A percentile compares a stretch with the other conserved stretches of the same genome.
Conservation (phyloP, 75 land plant genomes). For the Adiantum capillusveneris region DNA sequence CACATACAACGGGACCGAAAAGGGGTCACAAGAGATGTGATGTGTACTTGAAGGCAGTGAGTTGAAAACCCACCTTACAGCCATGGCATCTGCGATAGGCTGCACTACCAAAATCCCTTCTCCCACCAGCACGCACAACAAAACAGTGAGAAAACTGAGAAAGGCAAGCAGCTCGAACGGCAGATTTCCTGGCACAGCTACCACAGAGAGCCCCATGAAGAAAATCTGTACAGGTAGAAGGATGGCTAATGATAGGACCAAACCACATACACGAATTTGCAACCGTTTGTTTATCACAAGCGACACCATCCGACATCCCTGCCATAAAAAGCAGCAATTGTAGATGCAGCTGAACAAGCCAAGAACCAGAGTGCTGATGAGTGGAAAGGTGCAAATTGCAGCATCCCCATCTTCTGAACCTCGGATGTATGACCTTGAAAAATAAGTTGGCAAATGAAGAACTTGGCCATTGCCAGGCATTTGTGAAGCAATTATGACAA, state of each 20-base stretch:
- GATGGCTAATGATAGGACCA: conserved; percentile 33
- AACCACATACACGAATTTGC: conserved; percentile 43
- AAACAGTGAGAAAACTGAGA: conserved; percentile 31
- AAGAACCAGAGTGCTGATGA: conserved; percentile 42
- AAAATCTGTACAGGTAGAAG: conserved; percentile 43
- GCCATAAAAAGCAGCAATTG: conserved; percentile 33
- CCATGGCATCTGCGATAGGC: conserved; percentile 63
- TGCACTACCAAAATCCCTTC: conserved; percentile 54
- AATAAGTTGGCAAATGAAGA: neutral
- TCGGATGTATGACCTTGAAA: neutral
- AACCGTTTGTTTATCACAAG: conserved; percentile 66
- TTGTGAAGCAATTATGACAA: no score
- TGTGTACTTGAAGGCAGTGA: no score
- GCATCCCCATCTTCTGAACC: neutral
- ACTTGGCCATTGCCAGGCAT: neutral
- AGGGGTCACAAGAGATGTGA: no score
- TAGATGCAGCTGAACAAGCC: conserved; percentile 40
- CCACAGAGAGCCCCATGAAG: conserved; percentile 36
- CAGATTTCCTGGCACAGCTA: conserved; percentile 29
- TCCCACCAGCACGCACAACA: conserved; percentile 38
- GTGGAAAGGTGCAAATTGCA: conserved; percentile 50
- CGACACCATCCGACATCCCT: conserved; percentile 45
- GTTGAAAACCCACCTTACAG: conserved; percentile 32
- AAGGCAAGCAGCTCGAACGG: conserved; percentile 18
- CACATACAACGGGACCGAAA: no score